Evolutionary conservation across 768 basidiomycete species (phyloP).

Genomic region (Daedaleopsis nitida): DNA sequence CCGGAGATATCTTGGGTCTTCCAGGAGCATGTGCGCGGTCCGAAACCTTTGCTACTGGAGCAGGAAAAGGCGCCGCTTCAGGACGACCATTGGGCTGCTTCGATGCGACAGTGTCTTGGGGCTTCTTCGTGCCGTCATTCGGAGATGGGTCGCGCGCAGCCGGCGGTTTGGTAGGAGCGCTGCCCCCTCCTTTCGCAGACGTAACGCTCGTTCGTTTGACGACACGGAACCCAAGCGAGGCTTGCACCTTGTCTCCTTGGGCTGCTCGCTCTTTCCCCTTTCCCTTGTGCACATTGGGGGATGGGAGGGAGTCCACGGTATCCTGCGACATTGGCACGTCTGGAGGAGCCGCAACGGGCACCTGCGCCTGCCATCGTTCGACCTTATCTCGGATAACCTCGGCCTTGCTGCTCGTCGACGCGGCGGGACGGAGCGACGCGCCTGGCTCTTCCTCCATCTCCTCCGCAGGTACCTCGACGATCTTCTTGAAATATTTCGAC

Average conservation of each 20-base stretch:
- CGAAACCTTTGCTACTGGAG: too few species aligned
- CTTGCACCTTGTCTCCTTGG: constrained; percentile 18
- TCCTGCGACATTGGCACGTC: neutral
- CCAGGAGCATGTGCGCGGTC: too few species aligned
- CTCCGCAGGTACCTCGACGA: too few species aligned
- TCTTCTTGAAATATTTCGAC: constrained; percentile 25
- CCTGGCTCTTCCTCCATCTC: neutral
- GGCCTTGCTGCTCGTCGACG: constrained; percentile 17
- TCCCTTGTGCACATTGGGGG: constrained; percentile 8
- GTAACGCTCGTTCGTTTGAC: constrained; percentile 35
- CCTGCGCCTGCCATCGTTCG: constrained; percentile 37
- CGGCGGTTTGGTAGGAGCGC: neutral
- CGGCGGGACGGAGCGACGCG: neutral
- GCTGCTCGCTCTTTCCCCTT: neutral
- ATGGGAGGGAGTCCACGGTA: neutral
- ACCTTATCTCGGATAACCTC: constrained; percentile 38
- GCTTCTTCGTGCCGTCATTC: neutral
- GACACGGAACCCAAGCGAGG: constrained; percentile 46
- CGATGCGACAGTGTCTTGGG: too few species aligned
- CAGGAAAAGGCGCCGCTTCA: too few species aligned
- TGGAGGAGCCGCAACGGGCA: constrained; percentile 5
- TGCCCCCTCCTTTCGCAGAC: constrained; percentile 15
- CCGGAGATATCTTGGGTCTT: neutral
- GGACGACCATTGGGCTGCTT: too few species aligned
- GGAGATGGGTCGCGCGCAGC: neutral